These are phyloP conservation scores for Trapa incisa DNA, from an alignment of 345 rosid genomes.

Conservation along the genomic window DNA sequence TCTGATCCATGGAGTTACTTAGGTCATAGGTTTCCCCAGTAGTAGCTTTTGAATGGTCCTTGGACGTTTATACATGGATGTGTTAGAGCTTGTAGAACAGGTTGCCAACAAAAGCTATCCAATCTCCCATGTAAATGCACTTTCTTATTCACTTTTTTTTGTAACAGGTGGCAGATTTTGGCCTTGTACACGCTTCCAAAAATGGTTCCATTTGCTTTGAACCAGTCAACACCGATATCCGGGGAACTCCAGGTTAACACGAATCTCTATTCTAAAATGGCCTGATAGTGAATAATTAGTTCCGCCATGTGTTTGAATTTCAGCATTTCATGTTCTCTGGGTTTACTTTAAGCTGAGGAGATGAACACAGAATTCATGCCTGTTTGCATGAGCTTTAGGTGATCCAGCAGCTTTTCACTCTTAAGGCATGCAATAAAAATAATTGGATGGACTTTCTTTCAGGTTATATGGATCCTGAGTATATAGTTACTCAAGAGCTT, in stretches of 20 bases:
- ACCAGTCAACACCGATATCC: conserved; percentile 68
- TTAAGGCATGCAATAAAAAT: conserved; percentile 11
- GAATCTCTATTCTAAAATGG: background rate
- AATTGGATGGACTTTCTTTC: conserved; percentile 23
- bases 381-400: no score
- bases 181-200: conserved; percentile 84
- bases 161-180: conserved; percentile 88
- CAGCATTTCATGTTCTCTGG: background rate
- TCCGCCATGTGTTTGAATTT: background rate
- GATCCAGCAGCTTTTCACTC: no score
- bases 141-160: conserved; percentile 8
- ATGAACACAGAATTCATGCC: background rate
- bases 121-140: background rate
- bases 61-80: background rate
- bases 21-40: no score
- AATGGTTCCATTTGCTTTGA: conserved; percentile 82
- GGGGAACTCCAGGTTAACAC: conserved; percentile 91
- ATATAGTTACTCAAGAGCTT: conserved; percentile 69
- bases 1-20: no score
- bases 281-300: background rate
- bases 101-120: background rate
- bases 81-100: background rate
- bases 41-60: background rate
- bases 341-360: background rate
- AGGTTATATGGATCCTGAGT: conserved; percentile 98